These are phyloP conservation scores for Vitrella brassicaformis DNA, from an alignment of 73 alveolate species.

Conservation along the genomic window DNA sequence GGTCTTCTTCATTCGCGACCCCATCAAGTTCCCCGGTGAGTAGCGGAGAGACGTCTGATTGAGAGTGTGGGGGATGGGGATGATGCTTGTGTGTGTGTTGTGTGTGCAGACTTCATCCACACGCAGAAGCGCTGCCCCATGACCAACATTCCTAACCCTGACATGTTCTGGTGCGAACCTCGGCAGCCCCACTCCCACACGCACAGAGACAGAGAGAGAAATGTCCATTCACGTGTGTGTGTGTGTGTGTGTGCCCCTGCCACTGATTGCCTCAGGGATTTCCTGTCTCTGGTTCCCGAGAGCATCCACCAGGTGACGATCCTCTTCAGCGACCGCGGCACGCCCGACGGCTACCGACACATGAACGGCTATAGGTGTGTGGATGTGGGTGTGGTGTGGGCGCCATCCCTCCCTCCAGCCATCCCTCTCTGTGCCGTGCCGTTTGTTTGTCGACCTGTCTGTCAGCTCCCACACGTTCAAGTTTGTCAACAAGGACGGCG, in stretches of 20 bases:
- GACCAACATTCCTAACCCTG: slow-evolving; percentile 56
- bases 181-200: too few species aligned
- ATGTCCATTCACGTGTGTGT: too few species aligned
- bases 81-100: too few species aligned
- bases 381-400: too few species aligned
- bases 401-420: too few species aligned
- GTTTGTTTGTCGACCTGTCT: too few species aligned
- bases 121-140: slow-evolving; percentile 70
- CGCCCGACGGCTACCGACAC: slow-evolving; percentile 80
- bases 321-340: slow-evolving; percentile 75
- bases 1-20: slow-evolving; percentile 80
- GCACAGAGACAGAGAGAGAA: too few species aligned
- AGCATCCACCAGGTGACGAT: slow-evolving; percentile 64
- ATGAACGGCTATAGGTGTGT: slow-evolving; percentile 81
- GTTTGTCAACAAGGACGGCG: slow-evolving; percentile 71
- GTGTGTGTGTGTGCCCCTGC: too few species aligned
- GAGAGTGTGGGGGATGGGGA: too few species aligned
- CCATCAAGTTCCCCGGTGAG: slow-evolving; percentile 74
- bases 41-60: too few species aligned
- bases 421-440: too few species aligned
- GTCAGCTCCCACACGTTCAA: slow-evolving; percentile 75
- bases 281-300: slow-evolving; percentile 70
- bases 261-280: too few species aligned
- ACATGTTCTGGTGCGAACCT: slow-evolving; percentile 67
- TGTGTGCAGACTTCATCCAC: slow-evolving; percentile 81